These are phyloP conservation scores for Melaleuca alternifolia DNA, from an alignment of 345 rosid genomes.

Conservation along the genomic window DNA sequence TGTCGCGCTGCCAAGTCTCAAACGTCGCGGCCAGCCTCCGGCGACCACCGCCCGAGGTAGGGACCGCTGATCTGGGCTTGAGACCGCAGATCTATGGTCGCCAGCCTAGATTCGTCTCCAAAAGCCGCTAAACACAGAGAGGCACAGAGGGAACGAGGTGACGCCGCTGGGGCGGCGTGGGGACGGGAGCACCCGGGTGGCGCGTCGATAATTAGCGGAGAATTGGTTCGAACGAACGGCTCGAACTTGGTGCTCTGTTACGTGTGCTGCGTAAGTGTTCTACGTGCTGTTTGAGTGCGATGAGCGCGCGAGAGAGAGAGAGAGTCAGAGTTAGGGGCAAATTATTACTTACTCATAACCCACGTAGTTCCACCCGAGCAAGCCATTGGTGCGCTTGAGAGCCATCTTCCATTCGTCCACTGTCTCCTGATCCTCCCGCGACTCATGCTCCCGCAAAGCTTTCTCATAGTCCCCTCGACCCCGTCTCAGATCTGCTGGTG, in stretches of 20 bases:
- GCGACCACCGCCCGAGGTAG: not conserved
- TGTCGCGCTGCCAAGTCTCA: not conserved
- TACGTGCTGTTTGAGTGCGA: not conserved
- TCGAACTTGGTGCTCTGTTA: not conserved
- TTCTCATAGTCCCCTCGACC: no score
- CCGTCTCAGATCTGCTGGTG: not conserved
- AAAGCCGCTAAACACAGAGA: not conserved
- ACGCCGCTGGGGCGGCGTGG: not conserved
- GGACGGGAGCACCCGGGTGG: not conserved
- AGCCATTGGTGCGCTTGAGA: not conserved
- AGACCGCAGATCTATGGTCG: not conserved
- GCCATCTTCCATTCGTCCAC: not conserved
- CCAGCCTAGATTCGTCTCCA: not conserved
- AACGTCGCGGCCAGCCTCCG: accelerated
- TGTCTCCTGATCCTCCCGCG: not conserved
- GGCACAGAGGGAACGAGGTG: not conserved
- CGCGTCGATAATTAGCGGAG: not conserved
- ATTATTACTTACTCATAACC: not conserved
- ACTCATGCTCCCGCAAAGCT: no score
- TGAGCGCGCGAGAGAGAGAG: not conserved
- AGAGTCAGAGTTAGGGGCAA: not conserved
- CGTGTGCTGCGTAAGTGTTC: not conserved
- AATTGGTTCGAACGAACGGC: not conserved
- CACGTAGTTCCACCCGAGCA: not conserved
- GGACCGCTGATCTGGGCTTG: not conserved